Evolutionary conservation across 2,329 filamentous ascomycete genomes (phyloP), one percentile per base, ranked within the genome.

Genomic region (Ophiocordyceps sinensis): DNA sequence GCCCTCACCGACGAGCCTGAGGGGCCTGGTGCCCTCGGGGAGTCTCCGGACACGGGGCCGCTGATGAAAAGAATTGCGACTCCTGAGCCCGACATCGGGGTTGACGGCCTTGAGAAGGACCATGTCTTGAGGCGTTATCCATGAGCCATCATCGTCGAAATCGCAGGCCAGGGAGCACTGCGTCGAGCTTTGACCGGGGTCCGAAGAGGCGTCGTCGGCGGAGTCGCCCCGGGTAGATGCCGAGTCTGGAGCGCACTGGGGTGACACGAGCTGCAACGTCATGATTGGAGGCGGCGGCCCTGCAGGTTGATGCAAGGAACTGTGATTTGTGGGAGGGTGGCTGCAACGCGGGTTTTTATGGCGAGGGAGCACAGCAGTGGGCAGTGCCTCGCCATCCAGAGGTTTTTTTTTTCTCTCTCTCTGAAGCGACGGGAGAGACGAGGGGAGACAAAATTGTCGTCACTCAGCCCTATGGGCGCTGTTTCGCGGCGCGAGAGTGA

Each of bases 1-100:
- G 21, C 84, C 85, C 58, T 91, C 84, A 23, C 70, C 72, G 19
- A 77, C 59, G 43, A 75, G 63, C 40, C 58, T 55, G 39, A 60
- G 46, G 13, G 60, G 57, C 23, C 51, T 56, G 32, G 57, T 54
- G 28, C 58, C 59, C 36, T 44, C 47, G 23, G 61, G 60, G 6
- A 64, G 54, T 17, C 51, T 51, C 45, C 55, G 61, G 42, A 62
- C 19, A 28, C 41, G 42, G 19, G 43, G 37, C n/a, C 41, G 40
- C 10, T 43, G 39, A 36, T 37, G 39, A 28, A 36, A 32, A 12
- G 28, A 31, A 21, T 21, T 32, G 35, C 38, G 38, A 36, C 41
- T 36, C 26, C 38, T 38, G 39, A 38, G 36, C 39, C 34, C 44
- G 36, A 28, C 31, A 36, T 44, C 43, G 37, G 37, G 32, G 43